These are phyloP conservation scores for Styphnolobium japonicum DNA, from an alignment of 306 rosid genomes.

Conservation along the genomic window DNA sequence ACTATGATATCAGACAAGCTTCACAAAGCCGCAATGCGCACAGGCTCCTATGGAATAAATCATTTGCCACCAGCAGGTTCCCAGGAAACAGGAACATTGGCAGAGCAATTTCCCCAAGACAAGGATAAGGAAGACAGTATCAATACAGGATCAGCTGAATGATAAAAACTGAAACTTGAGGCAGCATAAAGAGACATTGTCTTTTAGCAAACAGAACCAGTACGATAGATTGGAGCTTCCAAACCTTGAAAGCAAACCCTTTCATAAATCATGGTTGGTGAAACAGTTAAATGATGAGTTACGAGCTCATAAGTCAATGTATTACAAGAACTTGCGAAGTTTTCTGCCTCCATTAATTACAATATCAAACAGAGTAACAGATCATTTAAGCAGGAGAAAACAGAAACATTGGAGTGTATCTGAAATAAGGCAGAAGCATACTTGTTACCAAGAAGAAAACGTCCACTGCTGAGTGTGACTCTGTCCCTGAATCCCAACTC, in stretches of 20 bases:
- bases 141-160: background rate
- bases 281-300: background rate
- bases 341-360: background rate
- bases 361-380: conserved; percentile 3
- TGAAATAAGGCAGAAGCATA: conserved; percentile 41
- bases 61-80: background rate
- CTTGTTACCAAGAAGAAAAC: conserved; percentile 99
- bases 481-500: conserved; percentile 96
- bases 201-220: background rate
- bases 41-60: background rate
- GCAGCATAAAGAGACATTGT: background rate
- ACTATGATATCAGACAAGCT: background rate
- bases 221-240: background rate
- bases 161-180: background rate
- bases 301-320: background rate
- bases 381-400: conserved; percentile 2
- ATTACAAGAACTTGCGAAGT: background rate
- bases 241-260: too few species aligned
- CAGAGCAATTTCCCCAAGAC: background rate
- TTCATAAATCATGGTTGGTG: background rate
- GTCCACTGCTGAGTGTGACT: conserved; percentile 99
- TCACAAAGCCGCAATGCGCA: too few species aligned
- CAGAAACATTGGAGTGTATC: background rate
- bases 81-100: background rate
- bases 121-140: background rate